A percentile compares a stretch with the other conserved stretches of the same genome.
These are phyloP conservation scores for Geranomyces variabilis DNA, from an alignment of 192 early-diverging fungal genomes.

Conservation along the genomic window DNA sequence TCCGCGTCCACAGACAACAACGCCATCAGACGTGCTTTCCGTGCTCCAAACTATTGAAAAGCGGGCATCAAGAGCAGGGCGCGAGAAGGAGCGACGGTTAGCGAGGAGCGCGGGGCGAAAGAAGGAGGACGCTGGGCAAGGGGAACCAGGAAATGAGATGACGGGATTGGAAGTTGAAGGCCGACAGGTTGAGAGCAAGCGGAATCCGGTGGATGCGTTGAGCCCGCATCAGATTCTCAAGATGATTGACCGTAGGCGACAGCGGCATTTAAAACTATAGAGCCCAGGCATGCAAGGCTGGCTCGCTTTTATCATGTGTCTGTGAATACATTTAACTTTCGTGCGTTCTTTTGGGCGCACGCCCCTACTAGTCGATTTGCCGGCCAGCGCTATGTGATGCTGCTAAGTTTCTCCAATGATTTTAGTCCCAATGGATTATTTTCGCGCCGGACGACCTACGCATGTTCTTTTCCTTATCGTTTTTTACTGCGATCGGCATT, in stretches of 20 bases:
- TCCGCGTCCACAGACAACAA: constrained; percentile 19
- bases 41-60: constrained; percentile 35
- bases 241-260: constrained; percentile 29
- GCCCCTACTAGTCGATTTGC: no score
- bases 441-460: no score
- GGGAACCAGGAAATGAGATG: not conserved
- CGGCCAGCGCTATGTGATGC: no score
- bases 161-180: constrained; percentile 1
- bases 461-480: no score
- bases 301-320: no score
- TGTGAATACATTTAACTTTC: no score
- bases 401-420: no score
- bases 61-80: not conserved
- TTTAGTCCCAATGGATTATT: no score
- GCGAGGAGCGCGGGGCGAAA: not conserved
- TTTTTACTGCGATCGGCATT: no score
- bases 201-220: constrained; percentile 7
- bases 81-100: not conserved
- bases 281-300: no score
- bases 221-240: constrained; percentile 25
- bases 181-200: not conserved
- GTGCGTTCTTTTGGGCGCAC: no score
- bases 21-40: constrained; percentile 30
- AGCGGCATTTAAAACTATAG: constrained; percentile 42
- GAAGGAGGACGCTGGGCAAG: not conserved